Conservation (phyloP, 331 rosid genomes). For the Telfairia occidentalis region DNA sequence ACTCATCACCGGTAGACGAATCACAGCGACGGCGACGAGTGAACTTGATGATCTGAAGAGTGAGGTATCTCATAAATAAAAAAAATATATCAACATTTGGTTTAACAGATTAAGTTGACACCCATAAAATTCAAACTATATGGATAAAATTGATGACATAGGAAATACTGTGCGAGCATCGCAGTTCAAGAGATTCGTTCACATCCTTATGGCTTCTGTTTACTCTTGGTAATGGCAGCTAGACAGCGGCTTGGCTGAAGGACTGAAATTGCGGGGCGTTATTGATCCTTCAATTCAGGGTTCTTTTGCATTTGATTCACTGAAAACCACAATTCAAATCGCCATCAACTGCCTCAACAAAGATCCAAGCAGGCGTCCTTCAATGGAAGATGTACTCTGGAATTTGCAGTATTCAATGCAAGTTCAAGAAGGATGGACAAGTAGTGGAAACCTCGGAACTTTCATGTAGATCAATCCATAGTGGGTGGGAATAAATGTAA, state of each 20-base stretch:
- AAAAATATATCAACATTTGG: background rate
- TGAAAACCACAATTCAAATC: constrained; percentile 56
- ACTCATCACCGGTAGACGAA: constrained; percentile 52
- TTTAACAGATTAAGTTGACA: background rate
- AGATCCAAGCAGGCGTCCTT: constrained; percentile 58
- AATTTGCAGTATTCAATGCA: constrained; percentile 86
- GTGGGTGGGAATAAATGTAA: constrained; percentile 25
- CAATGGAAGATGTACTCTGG: constrained; percentile 82
- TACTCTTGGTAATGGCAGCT: constrained; percentile 29
- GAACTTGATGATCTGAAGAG: constrained; percentile 44
- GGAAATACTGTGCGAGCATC: no score
- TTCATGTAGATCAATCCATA: constrained; percentile 24
- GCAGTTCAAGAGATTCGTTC: background rate
- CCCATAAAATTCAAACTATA: background rate
- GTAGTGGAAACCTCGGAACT: constrained; percentile 66
- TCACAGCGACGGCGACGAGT: constrained; percentile 33
- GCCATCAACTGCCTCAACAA: constrained; percentile 51
- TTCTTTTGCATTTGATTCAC: constrained; percentile 50
- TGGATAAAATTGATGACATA: no score
- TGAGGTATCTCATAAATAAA: constrained; percentile 33
- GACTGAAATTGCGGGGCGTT: constrained; percentile 19
- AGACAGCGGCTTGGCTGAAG: constrained; percentile 48
- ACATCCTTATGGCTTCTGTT: background rate
- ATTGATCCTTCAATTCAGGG: constrained; percentile 46
- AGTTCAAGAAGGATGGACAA: constrained; percentile 81